phyloP scores from a whole-genome alignment of 495 filamentous ascomycete species.

The Mytilinidion resinicola region DNA sequence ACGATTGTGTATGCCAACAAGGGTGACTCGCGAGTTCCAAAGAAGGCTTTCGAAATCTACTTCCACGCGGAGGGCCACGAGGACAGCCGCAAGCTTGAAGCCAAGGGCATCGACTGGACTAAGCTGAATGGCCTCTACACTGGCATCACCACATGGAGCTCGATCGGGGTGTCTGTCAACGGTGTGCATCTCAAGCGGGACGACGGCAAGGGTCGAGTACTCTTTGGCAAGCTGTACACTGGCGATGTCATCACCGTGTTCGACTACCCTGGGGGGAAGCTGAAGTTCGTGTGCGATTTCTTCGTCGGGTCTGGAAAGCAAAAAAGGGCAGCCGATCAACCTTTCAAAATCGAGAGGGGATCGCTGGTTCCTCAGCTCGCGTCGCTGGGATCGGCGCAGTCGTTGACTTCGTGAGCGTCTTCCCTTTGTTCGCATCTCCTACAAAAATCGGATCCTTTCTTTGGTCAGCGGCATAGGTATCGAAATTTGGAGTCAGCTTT shows the following conservation, averaged over 20 bases:
- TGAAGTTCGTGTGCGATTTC: slow-evolving; percentile 44
- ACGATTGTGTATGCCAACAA: slow-evolving; percentile 54
- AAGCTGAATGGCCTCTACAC: slow-evolving; percentile 48
- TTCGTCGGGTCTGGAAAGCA: slow-evolving; percentile 33
- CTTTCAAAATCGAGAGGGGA: slow-evolving; percentile 9
- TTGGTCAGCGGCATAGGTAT: too few species aligned
- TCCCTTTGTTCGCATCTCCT: too few species aligned
- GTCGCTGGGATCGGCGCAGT: too few species aligned
- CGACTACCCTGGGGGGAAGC: slow-evolving; percentile 39
- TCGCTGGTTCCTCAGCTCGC: too few species aligned
- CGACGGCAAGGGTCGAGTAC: slow-evolving; percentile 39
- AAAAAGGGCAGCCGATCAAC: slow-evolving; percentile 16
- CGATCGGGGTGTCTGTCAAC: slow-evolving; percentile 66
- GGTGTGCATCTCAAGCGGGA: slow-evolving; percentile 47
- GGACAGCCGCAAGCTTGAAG: slow-evolving; percentile 45
- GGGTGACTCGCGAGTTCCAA: slow-evolving; percentile 65
- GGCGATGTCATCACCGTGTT: slow-evolving; percentile 68
- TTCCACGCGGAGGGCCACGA: slow-evolving; percentile 61
- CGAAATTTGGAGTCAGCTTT: too few species aligned
- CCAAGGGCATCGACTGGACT: slow-evolving; percentile 54
- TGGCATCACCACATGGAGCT: slow-evolving; percentile 67
- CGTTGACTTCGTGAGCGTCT: too few species aligned
- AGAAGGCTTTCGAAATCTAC: slow-evolving; percentile 70
- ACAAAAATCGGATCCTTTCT: too few species aligned
- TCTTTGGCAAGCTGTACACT: slow-evolving; percentile 62